Percentiles rank a stretch among this genome's conserved stretches.
phyloP scores from a whole-genome alignment of 805 yeast genomes.

The Limtongozyma cylindracea region DNA sequence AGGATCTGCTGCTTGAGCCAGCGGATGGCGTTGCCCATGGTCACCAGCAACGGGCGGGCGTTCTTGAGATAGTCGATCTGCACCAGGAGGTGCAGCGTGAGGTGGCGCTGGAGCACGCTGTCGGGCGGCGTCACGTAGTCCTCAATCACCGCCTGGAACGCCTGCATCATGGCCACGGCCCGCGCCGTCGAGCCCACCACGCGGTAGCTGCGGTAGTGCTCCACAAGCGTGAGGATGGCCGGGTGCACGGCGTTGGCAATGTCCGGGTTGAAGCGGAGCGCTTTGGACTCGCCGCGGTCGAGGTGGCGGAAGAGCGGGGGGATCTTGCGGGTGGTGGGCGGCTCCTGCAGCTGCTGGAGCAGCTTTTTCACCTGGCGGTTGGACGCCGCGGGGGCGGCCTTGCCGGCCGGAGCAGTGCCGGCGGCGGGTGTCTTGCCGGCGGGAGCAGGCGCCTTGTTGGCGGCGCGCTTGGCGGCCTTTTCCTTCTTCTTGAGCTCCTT shows the following conservation, averaged over 20 bases:
- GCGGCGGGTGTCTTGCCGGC: too few relatives aligned
- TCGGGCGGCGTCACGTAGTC: slow-evolving; percentile 74
- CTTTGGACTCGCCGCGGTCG: slow-evolving; percentile 60
- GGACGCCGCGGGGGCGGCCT: slow-evolving; percentile 14
- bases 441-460: slow-evolving; percentile 57
- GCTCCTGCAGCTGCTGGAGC: slow-evolving; percentile 18
- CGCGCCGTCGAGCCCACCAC: slow-evolving; percentile 81
- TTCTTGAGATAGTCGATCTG: slow-evolving; percentile 84
- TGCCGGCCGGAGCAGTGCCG: slow-evolving; percentile 23
- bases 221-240: slow-evolving; percentile 48
- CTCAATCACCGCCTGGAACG: slow-evolving; percentile 22
- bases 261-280: slow-evolving; percentile 33
- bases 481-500: slow-evolving; percentile 75
- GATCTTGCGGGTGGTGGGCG: slow-evolving; percentile 7
- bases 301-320: slow-evolving; percentile 57
- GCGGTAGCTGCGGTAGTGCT: slow-evolving; percentile 60
- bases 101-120: slow-evolving; percentile 65
- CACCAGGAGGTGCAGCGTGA: slow-evolving; percentile 68
- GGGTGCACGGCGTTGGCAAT: slow-evolving; percentile 67
- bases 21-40: slow-evolving; percentile 96
- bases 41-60: slow-evolving; percentile 73
- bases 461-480: slow-evolving; percentile 83
- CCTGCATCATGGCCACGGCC: background rate
- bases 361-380: slow-evolving; percentile 13
- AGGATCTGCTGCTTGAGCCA: slow-evolving; percentile 93